Evolutionary conservation across 1,139 yeast species (phyloP).

Genomic region (Citeromyces hawaiiensis): DNA sequence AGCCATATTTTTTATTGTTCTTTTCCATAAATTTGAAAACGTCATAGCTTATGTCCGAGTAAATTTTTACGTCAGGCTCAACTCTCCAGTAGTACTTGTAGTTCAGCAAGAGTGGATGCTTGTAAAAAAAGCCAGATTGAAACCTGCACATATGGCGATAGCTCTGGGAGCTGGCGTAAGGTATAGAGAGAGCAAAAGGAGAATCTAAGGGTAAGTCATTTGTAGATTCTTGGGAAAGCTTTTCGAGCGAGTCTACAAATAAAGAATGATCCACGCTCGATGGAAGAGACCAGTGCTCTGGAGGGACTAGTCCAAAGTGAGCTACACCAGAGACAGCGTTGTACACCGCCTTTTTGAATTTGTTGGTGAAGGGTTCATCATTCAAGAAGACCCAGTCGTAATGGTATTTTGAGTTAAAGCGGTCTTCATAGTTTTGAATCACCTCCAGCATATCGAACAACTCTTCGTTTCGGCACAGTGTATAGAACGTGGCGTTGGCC

Average conservation of each 20-base stretch:
- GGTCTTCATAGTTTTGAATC: constrained; percentile 37
- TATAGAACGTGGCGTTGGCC: constrained; percentile 42
- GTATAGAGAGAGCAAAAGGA: constrained; percentile 16
- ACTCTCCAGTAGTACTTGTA: constrained; percentile 44
- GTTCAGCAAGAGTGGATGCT: constrained; percentile 27
- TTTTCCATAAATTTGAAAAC: constrained; percentile 34
- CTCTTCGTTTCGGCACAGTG: constrained; percentile 48
- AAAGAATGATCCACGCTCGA: constrained; percentile 38
- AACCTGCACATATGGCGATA: constrained; percentile 74
- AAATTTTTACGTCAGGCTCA: constrained; percentile 42
- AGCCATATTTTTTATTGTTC: constrained; percentile 34
- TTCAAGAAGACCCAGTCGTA: constrained; percentile 56
- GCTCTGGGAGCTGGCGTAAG: constrained; percentile 34
- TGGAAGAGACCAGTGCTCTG: constrained; percentile 64
- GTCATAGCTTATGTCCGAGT: constrained; percentile 43
- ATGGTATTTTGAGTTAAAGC: constrained; percentile 37
- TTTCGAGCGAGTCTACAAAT: constrained; percentile 34
- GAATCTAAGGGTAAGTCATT: constrained; percentile 34
- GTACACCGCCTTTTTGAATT: constrained; percentile 27
- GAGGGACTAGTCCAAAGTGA: constrained; percentile 48
- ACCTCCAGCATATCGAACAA: constrained; percentile 32
- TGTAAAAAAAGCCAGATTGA: constrained; percentile 55
- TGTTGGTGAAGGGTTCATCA: constrained; percentile 35
- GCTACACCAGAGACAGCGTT: constrained; percentile 44
- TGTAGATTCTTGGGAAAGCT: constrained; percentile 26